These are phyloP conservation scores for Thalia dealbata DNA, from an alignment of 176 grass and related monocot species.

Conservation along the genomic window DNA sequence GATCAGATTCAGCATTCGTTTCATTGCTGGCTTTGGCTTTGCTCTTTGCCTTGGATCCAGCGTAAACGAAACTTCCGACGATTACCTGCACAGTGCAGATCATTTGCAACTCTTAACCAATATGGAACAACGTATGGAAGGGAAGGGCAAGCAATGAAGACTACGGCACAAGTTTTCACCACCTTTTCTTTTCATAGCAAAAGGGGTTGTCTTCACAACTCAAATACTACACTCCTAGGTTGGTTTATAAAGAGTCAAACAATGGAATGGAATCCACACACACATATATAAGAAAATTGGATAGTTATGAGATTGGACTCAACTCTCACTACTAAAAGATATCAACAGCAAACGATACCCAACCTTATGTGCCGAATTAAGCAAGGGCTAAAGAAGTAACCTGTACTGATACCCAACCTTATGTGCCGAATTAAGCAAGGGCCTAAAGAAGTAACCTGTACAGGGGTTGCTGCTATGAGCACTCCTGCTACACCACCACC, in stretches of 20 bases:
- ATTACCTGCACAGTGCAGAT: conserved; percentile 31
- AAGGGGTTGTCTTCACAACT: too few relatives aligned
- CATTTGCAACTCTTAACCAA: background rate
- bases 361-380: background rate
- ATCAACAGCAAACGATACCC: background rate
- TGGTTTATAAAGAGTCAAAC: too few relatives aligned
- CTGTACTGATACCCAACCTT: conserved; percentile 36
- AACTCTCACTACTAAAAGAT: background rate
- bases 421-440: background rate
- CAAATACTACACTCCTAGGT: too few relatives aligned
- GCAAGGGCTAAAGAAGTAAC: conserved; percentile 16
- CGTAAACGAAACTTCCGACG: conserved; percentile 69
- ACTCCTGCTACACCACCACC: conserved; percentile 67
- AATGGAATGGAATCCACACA: too few relatives aligned
- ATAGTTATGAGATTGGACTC: background rate
- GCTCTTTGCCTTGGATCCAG: conserved; percentile 42
- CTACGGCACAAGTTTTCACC: too few relatives aligned
- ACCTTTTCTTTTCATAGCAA: too few relatives aligned
- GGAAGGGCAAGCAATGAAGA: too few relatives aligned
- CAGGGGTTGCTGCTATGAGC: conserved; percentile 69
- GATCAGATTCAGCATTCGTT: conserved; percentile 18
- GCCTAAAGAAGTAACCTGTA: conserved; percentile 44
- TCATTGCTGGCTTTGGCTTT: conserved; percentile 33
- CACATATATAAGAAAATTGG: too few relatives aligned
- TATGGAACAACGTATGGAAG: too few relatives aligned